phyloP scores from a whole-genome alignment of 768 basidiomycete genomes.

The Boletus subparvulus region DNA sequence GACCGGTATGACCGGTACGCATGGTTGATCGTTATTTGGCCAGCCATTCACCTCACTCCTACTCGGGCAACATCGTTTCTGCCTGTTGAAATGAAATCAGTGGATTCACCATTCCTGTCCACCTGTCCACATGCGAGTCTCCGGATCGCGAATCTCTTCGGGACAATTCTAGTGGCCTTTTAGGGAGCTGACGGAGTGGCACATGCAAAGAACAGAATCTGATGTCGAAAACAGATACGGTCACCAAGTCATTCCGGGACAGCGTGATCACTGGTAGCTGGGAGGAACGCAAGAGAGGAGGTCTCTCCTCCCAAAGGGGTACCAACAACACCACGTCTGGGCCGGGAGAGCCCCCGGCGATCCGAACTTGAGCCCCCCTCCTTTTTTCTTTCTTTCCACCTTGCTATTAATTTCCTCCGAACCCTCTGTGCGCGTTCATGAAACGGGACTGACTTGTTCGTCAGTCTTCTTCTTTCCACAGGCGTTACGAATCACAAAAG shows the following conservation, averaged over 20 bases:
- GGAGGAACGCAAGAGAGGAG: constrained; percentile 6
- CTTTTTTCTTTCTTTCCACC: neutral
- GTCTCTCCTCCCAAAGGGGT: constrained; percentile 3
- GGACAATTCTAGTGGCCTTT: neutral
- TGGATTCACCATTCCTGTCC: constrained; percentile 10
- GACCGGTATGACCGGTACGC: constrained; percentile 8
- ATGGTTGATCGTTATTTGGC: neutral
- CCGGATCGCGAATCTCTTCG: constrained; percentile 8
- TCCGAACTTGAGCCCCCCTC: neutral
- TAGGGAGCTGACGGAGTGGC: neutral
- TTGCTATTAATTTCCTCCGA: neutral
- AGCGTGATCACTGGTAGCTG: neutral
- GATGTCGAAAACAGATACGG: neutral
- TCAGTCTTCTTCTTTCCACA: neutral
- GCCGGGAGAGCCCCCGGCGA: neutral
- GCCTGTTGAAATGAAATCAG: neutral
- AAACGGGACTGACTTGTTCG: neutral
- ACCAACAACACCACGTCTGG: neutral
- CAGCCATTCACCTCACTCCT: neutral
- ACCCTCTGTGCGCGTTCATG: neutral
- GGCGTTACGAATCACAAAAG: constrained; percentile 24
- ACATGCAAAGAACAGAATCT: neutral
- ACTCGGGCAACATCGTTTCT: constrained; percentile 1
- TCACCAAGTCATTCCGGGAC: neutral
- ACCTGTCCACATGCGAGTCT: neutral